phyloP scores from a whole-genome alignment of 805 yeast genomes.

The Starmerella floricola region DNA sequence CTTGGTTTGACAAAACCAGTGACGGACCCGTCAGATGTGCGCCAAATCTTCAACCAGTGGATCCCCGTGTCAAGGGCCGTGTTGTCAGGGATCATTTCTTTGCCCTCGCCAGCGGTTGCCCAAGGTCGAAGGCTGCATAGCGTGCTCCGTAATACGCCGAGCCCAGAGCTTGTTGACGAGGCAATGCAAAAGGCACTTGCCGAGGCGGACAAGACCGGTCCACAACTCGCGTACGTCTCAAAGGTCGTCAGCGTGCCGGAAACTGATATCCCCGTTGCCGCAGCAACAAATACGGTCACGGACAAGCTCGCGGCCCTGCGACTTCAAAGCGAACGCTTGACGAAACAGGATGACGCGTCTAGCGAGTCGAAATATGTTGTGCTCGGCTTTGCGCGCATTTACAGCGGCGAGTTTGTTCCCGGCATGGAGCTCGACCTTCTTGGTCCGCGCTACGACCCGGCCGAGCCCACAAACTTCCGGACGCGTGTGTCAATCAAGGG shows the following conservation, averaged over 20 bases:
- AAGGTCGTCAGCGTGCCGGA: constrained; percentile 80
- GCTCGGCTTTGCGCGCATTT: constrained; percentile 80
- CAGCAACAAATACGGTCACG: constrained; percentile 17
- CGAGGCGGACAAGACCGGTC: constrained; percentile 54
- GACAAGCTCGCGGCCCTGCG: constrained; percentile 26
- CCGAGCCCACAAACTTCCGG: constrained; percentile 40
- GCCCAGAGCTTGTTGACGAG: constrained; percentile 38
- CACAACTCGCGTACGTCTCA: constrained; percentile 68
- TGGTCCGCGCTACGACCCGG: constrained; percentile 80
- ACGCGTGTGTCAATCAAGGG: constrained; percentile 51
- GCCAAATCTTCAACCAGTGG: constrained; percentile 79
- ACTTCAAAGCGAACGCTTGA: constrained; percentile 47
- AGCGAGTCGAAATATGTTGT: constrained; percentile 42
- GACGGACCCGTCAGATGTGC: constrained; percentile 35
- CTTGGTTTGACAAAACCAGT: constrained; percentile 49
- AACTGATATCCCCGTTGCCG: constrained; percentile 50
- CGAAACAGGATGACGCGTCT: not conserved
- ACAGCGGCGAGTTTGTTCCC: constrained; percentile 64
- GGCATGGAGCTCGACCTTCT: constrained; percentile 68
- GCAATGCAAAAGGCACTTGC: constrained; percentile 43
- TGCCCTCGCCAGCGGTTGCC: constrained; percentile 73
- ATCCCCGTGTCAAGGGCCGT: constrained; percentile 82
- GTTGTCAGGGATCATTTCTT: constrained; percentile 67
- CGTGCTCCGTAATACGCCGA: constrained; percentile 49
- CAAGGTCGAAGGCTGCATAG: constrained; percentile 61